Conservation (phyloP, 805 yeast genomes). For the Cyberlindnera maclurae region DNA sequence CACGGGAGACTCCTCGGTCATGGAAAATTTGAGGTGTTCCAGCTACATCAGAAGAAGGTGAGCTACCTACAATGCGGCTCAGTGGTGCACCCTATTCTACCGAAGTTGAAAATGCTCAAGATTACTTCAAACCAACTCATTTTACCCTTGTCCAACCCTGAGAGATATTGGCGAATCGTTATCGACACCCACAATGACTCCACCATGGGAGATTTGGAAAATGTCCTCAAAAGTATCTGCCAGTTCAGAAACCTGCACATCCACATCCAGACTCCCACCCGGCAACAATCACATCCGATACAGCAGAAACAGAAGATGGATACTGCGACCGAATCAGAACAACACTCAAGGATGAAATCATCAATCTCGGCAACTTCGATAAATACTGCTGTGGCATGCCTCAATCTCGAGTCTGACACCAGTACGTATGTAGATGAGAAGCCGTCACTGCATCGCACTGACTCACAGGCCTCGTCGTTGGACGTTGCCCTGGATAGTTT, state of each 20-base stretch:
- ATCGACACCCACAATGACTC: constrained; percentile 20
- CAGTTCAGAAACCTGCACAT: constrained; percentile 34
- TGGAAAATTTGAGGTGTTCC: constrained; percentile 54
- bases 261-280: constrained; percentile 3
- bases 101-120: constrained; percentile 52
- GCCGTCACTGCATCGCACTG: constrained; percentile 2
- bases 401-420: constrained; percentile 25
- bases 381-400: constrained; percentile 30
- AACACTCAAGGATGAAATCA: not conserved
- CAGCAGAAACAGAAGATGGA: too few species aligned
- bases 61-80: constrained; percentile 58
- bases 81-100: constrained; percentile 68
- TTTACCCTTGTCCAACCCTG: constrained; percentile 65
- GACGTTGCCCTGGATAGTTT: constrained; percentile 20
- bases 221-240: constrained; percentile 26
- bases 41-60: constrained; percentile 48
- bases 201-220: constrained; percentile 22
- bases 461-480: constrained; percentile 17
- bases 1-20: constrained; percentile 49
- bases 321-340: not conserved
- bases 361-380: constrained; percentile 23
- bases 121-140: constrained; percentile 42
- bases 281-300: not conserved
- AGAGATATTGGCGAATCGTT: constrained; percentile 61
- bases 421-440: constrained; percentile 34